phyloP scores from a whole-genome alignment of 2,329 filamentous ascomycete species.

The Acarospora socialis region DNA sequence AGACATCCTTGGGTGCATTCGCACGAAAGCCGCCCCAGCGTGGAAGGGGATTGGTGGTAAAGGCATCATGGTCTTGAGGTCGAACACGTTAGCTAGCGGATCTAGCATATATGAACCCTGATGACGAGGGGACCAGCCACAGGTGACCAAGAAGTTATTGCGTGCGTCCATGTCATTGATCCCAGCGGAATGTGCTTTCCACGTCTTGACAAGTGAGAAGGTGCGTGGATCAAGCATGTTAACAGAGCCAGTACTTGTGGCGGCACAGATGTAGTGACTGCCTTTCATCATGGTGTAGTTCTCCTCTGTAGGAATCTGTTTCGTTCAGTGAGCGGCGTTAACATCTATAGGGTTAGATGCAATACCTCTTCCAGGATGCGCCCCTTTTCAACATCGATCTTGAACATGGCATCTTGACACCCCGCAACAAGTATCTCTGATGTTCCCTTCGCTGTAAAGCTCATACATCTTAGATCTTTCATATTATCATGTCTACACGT shows the following conservation, averaged over 20 bases:
- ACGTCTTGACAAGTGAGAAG: conserved; percentile 67
- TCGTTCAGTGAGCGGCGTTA: conserved; percentile 20
- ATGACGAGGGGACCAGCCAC: conserved; percentile 77
- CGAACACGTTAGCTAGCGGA: conserved; percentile 87
- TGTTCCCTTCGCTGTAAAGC: conserved; percentile 75
- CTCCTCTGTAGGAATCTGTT: conserved; percentile 55
- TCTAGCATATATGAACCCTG: conserved; percentile 71
- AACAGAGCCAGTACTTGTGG: conserved; percentile 66
- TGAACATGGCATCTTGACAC: conserved; percentile 73
- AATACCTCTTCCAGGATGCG: conserved; percentile 52
- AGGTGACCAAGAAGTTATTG: conserved; percentile 89
- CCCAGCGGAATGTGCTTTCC: conserved; percentile 76
- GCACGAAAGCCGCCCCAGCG: conserved; percentile 80
- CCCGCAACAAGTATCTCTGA: conserved; percentile 78
- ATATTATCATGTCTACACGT: conserved; percentile 52
- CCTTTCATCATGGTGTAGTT: conserved; percentile 87
- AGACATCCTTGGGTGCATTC: conserved; percentile 91
- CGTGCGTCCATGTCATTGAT: conserved; percentile 97
- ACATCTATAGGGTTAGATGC: conserved; percentile 1
- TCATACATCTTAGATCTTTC: conserved; percentile 85
- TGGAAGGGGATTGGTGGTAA: conserved; percentile 86
- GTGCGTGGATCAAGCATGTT: conserved; percentile 72
- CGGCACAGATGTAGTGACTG: conserved; percentile 76
- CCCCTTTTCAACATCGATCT: conserved; percentile 57
- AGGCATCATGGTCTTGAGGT: conserved; percentile 77